Evolutionary conservation across 2,329 filamentous ascomycete genomes (phyloP), one percentile per base, ranked within the genome.

Genomic region (Blumeriella jaapii): DNA sequence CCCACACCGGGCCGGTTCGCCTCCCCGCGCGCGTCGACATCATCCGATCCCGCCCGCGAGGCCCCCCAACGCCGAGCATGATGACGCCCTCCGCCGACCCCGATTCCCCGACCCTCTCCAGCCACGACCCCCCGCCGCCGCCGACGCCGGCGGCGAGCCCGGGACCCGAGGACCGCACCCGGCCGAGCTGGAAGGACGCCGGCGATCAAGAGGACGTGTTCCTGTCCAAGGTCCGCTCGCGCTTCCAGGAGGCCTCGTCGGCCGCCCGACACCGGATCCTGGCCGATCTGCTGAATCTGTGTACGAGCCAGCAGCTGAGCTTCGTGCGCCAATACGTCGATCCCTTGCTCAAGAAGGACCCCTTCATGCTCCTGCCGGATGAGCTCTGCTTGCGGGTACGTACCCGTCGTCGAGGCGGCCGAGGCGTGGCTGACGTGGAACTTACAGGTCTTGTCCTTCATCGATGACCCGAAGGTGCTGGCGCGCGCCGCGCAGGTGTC

Each of bases 251-350:
- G 36, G 78, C 85, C 58, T 80, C 77, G 39, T 73, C 78, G 15
- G 71, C 76, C 1, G 82, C 89, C 59, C 75, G 83, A 38, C 82
- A 86, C 51, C 73, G 82, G 24, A 74, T 93, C 51, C 65, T 98
- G 40, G 84, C 84, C 32, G 87, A 94, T 55, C 66, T 98, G 38
- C 65, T 98, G 46, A 93, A 93, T 53, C 72, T 94, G 49, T 98
- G 91, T 63, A 93, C 93, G 49, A 95, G 84, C 51, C 86, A 93
- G 54, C 82, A 93, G 58, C 68, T 98, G 47, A 94, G 86, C 60
- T 96, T 95, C 56, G 87, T 98, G 13, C 85, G 93, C 49, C 85
- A 93, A 57, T 93, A 94, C 59, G 89, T 98, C 49, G 89, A 85
- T 57, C 91, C 91, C 17, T 64, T 93, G 43, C 63, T 98, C 45